Evolutionary conservation across 805 yeast species (phyloP).

Genomic region (Ogataea haglerorum): DNA sequence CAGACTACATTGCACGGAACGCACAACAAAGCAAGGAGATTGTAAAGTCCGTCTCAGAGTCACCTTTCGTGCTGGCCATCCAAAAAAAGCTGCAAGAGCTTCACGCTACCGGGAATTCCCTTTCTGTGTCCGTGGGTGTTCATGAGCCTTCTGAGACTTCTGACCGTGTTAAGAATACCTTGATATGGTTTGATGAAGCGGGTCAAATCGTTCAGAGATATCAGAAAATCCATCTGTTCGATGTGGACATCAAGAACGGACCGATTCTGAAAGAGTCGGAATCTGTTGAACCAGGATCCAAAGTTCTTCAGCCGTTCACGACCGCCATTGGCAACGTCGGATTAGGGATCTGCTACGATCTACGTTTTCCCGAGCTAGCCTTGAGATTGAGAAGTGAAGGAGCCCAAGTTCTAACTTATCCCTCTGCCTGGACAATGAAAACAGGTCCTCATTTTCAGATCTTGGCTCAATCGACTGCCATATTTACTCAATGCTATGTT

Average conservation of each 20-base stretch:
- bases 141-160: conserved; percentile 66
- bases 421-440: conserved; percentile 88
- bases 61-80: conserved; percentile 42
- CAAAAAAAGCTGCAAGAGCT: conserved; percentile 44
- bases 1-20: conserved; percentile 77
- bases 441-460: conserved; percentile 94
- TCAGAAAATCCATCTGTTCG: conserved; percentile 86
- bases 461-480: conserved; percentile 78
- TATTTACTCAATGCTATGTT: conserved; percentile 84
- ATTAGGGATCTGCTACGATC: conserved; percentile 77
- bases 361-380: conserved; percentile 82
- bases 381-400: conserved; percentile 60
- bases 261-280: conserved; percentile 75
- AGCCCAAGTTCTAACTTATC: conserved; percentile 75
- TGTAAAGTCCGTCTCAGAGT: conserved; percentile 44
- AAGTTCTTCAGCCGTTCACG: conserved; percentile 50
- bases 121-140: conserved; percentile 79
- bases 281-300: conserved; percentile 76
- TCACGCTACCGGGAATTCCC: conserved; percentile 35
- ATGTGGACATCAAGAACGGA: conserved; percentile 78
- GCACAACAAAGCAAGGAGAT: conserved; percentile 61
- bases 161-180: conserved; percentile 62
- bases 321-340: conserved; percentile 67
- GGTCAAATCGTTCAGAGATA: conserved; percentile 71
- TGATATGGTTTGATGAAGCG: conserved; percentile 61